A percentile compares a stretch with the other conserved stretches of the same genome.
Conservation (phyloP, 2,329 filamentous ascomycete species). For the Fusarium tricinctum region DNA sequence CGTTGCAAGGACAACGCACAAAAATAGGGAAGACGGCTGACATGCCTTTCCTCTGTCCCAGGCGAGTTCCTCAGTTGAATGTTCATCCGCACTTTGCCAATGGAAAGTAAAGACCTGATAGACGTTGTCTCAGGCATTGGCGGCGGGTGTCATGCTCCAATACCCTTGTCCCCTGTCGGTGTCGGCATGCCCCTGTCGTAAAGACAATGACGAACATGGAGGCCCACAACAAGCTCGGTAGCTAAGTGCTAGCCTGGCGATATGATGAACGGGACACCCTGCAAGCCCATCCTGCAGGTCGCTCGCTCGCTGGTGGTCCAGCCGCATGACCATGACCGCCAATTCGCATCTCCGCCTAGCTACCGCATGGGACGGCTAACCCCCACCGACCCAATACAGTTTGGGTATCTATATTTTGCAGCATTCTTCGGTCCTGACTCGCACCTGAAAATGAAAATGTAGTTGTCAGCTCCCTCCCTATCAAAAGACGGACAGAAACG, state of each 20-base stretch:
- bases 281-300: slow-evolving; percentile 41
- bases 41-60: neutral
- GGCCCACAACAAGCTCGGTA: slow-evolving; percentile 49
- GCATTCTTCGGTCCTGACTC: slow-evolving; percentile 29
- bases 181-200: slow-evolving; percentile 34
- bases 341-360: slow-evolving; percentile 33
- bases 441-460: slow-evolving; percentile 9
- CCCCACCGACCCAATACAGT: slow-evolving; percentile 27
- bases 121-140: slow-evolving; percentile 24
- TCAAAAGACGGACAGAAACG: neutral
- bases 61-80: neutral
- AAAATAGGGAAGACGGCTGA: neutral
- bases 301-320: slow-evolving; percentile 26
- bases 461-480: slow-evolving; percentile 3
- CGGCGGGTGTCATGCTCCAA: slow-evolving; percentile 29
- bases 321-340: slow-evolving; percentile 44
- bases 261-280: slow-evolving; percentile 44
- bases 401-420: slow-evolving; percentile 20
- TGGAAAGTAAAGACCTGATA: neutral
- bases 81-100: neutral
- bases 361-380: slow-evolving; percentile 14
- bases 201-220: slow-evolving; percentile 49
- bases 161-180: slow-evolving; percentile 19
- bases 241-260: slow-evolving; percentile 47
- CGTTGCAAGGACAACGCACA: neutral